phyloP scores from a whole-genome alignment of 2,329 filamentous ascomycete genomes.

The Aspergillus nomiae region DNA sequence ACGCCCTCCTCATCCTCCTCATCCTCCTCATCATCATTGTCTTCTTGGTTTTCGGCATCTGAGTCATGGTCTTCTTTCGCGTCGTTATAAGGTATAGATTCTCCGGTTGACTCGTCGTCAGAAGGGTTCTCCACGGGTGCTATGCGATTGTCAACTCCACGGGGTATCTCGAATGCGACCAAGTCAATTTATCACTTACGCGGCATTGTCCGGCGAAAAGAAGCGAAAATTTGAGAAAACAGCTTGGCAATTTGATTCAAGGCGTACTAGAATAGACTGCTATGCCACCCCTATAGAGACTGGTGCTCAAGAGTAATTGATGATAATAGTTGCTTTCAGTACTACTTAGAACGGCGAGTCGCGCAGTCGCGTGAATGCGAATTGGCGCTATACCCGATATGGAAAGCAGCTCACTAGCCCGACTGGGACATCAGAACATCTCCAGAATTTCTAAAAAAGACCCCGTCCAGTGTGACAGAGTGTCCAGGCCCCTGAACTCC shows the following conservation, averaged over 20 bases:
- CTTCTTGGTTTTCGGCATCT: constrained; percentile 21
- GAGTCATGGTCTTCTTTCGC: constrained; percentile 19
- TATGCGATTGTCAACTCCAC: constrained; percentile 21
- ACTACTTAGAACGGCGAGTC: constrained; percentile 19
- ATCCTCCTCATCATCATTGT: constrained; percentile 26
- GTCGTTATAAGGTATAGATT: constrained; percentile 41
- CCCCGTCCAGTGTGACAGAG: constrained; percentile 21
- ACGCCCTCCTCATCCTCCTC: constrained; percentile 39
- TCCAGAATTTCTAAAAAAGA: constrained; percentile 37
- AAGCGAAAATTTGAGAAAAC: constrained; percentile 32
- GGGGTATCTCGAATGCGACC: constrained; percentile 10
- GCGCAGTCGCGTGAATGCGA: constrained; percentile 32
- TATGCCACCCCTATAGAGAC: not conserved
- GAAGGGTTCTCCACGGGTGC: constrained; percentile 36
- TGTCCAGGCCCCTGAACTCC: constrained; percentile 24
- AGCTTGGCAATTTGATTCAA: constrained; percentile 26
- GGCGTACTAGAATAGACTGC: not conserved
- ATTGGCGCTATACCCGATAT: constrained; percentile 37
- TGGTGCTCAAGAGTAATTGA: not conserved
- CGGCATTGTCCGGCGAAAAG: constrained; percentile 36
- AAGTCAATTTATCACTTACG: constrained; percentile 36
- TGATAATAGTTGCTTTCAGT: constrained; percentile 11
- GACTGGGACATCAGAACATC: constrained; percentile 26
- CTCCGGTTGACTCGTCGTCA: constrained; percentile 39
- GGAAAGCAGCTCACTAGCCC: constrained; percentile 44